Evolutionary conservation across 495 filamentous ascomycete species (phyloP).

Genomic region (Recurvomyces mirabilis): DNA sequence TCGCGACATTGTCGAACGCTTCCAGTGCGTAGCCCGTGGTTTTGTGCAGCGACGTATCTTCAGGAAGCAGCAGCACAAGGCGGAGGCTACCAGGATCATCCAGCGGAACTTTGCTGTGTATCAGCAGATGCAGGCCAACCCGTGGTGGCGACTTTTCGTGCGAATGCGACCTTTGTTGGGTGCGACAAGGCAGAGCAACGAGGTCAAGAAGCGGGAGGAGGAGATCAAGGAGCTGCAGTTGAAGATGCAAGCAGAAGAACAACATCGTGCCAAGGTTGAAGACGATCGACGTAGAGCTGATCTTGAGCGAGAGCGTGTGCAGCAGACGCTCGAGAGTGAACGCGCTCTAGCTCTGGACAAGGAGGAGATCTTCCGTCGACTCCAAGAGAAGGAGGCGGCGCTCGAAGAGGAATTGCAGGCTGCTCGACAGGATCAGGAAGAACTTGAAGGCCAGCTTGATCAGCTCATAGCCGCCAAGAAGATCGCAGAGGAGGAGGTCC

Average conservation of each 20-base stretch:
- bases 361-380: conserved; percentile 91
- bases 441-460: conserved; percentile 85
- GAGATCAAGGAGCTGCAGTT: conserved; percentile 75
- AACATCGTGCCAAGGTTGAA: conserved; percentile 69
- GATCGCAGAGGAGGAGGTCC: conserved; percentile 72
- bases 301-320: conserved; percentile 73
- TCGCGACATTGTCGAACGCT: conserved; percentile 81
- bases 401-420: conserved; percentile 83
- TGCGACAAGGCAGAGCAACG: conserved; percentile 75
- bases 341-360: conserved; percentile 90
- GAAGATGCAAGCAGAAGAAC: conserved; percentile 56
- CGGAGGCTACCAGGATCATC: conserved; percentile 89
- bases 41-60: conserved; percentile 79
- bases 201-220: conserved; percentile 89
- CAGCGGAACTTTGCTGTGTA: conserved; percentile 88
- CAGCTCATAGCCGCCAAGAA: conserved; percentile 81
- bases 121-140: conserved; percentile 73
- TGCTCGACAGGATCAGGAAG: conserved; percentile 91
- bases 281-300: conserved; percentile 85
- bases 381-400: conserved; percentile 82
- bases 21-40: conserved; percentile 83
- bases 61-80: conserved; percentile 83
- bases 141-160: conserved; percentile 96
- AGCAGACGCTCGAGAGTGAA: conserved; percentile 90
- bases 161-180: conserved; percentile 91